Base-by-base conservation (phyloP, 2,329 filamentous ascomycete species). In the Fusarium penzigii region DNA sequence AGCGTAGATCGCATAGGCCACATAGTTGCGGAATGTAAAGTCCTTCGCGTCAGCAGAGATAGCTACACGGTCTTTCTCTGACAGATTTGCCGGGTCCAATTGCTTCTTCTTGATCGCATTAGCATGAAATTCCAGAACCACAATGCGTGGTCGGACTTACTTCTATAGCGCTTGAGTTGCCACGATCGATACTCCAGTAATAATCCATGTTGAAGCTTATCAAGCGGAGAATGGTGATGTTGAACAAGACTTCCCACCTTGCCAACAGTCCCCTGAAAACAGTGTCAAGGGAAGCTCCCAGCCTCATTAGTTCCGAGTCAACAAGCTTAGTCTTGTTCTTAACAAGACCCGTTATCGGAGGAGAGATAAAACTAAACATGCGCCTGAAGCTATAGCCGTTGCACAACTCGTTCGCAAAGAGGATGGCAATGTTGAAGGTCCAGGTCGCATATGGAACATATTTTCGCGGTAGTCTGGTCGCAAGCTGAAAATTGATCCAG, bases 161-260 rank as follows among this genome's bases (percentile, higher is more conserved):
- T 87, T 97, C 93, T 40, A 96, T 71, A 9, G 88, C 80, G 64
- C 84, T 92, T 29, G 81, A 76, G 54, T 72, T 74, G 39, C 81
- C 75, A 52, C 83, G 79, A 58, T 89, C 85, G 3, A 89, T 71
- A 64, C 90, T 94, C 93, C 94, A 99, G 70, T 96, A 93, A 70
- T 96, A 92, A 72, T 99, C 94, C 68, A 99, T 73, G 70, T 97
- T 97, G 80, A 96, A 99, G 70, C 93, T 97, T 64, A 99, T 92
- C 44, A 97, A 78, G 6, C 94, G 87, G 50, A 99, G 76, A 25
- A 97, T 87, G 3, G 93, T 97, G 56, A 99, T 85, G 67, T 99
- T 99, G 80, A 99, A 99, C 6, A 97, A 80, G n/a, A 99, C 86
- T 70, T 97, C 91, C 94, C 94, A 99, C 53, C 93, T 83, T 0